Conservation (phyloP, 345 rosid species). For the Gossypium turneri region DNA sequence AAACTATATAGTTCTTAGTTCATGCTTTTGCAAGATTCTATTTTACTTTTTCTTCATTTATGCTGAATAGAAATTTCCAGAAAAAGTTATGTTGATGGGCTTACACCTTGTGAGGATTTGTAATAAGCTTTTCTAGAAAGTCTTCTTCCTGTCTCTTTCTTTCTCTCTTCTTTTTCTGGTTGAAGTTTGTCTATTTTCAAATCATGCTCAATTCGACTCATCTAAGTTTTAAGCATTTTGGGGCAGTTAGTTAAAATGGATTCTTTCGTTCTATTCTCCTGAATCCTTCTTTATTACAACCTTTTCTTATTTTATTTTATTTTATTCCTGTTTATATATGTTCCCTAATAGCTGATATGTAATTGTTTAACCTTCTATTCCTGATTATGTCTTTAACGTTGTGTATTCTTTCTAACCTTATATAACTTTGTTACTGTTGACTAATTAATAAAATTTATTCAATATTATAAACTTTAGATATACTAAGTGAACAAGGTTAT, state of each 20-base stretch:
- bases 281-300: too few relatives aligned
- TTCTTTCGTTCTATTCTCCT: too few relatives aligned
- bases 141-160: not conserved
- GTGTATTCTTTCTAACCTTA: not conserved
- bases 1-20: not conserved
- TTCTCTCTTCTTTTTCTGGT: not conserved
- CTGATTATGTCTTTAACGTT: not conserved
- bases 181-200: not conserved
- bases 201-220: not conserved
- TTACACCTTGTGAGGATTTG: not conserved
- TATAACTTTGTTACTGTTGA: not conserved
- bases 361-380: not conserved
- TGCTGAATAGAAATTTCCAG: conserved; percentile 3
- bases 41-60: not conserved
- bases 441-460: not conserved
- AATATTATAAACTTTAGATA: not conserved
- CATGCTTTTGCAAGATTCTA: conserved; percentile 3
- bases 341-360: too few relatives aligned
- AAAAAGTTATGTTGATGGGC: not conserved
- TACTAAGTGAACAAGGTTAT: not conserved
- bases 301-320: too few relatives aligned
- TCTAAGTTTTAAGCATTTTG: not conserved
- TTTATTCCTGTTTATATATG: too few relatives aligned
- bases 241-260: not conserved
- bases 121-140: not conserved